Evolutionary conservation across 257 asterid genomes (phyloP).

Genomic region (Echites panduratus): DNA sequence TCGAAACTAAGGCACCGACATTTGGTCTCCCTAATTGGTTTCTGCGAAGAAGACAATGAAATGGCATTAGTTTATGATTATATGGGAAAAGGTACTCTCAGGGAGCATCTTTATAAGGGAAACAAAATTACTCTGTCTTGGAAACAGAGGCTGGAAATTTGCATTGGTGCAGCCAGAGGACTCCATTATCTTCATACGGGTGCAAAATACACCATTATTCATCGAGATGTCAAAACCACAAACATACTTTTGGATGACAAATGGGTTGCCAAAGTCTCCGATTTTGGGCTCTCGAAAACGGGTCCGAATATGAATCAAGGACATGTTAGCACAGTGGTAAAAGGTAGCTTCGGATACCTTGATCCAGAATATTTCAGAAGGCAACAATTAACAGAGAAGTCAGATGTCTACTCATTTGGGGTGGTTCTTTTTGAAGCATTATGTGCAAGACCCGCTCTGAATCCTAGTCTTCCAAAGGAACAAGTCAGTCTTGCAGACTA

Average conservation of each 20-base stretch:
- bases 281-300: constrained; percentile 76
- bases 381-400: constrained; percentile 76
- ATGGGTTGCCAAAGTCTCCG: constrained; percentile 92
- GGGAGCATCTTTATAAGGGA: constrained; percentile 80
- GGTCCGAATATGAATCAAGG: constrained; percentile 86
- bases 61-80: constrained; percentile 83
- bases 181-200: constrained; percentile 88
- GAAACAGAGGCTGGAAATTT: constrained; percentile 71
- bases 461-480: constrained; percentile 69
- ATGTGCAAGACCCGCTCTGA: constrained; percentile 68
- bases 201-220: constrained; percentile 82
- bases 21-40: constrained; percentile 76
- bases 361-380: constrained; percentile 82
- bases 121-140: constrained; percentile 53
- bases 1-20: constrained; percentile 75
- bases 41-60: constrained; percentile 77
- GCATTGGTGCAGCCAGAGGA: constrained; percentile 84
- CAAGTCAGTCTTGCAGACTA: constrained; percentile 85
- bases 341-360: constrained; percentile 81
- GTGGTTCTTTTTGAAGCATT: constrained; percentile 81
- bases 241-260: constrained; percentile 76
- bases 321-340: constrained; percentile 76
- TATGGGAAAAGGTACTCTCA: constrained; percentile 75
- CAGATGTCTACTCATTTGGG: constrained; percentile 84
- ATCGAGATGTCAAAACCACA: constrained; percentile 81